Evolutionary conservation across 129 eudicot genomes (phyloP).

Genomic region (Tagetes patula): DNA sequence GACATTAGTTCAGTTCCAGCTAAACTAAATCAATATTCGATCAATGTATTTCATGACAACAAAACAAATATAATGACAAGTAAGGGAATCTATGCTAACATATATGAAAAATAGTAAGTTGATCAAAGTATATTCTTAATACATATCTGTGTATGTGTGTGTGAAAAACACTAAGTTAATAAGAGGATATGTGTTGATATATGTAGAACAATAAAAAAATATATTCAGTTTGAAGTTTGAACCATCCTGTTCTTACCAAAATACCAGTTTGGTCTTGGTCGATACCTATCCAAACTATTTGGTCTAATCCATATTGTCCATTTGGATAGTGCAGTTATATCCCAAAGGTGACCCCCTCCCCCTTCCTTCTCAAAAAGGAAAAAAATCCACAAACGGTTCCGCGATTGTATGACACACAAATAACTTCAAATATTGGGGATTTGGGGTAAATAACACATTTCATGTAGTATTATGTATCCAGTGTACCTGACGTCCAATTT

Average conservation of each 20-base stretch:
- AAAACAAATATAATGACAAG: background rate
- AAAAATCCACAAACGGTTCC: too few species aligned
- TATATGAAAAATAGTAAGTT: background rate
- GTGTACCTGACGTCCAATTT: slow-evolving; percentile 63
- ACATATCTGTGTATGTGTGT: background rate
- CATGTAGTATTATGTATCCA: background rate
- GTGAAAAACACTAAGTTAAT: too few species aligned
- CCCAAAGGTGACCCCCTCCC: background rate
- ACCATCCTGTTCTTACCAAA: background rate
- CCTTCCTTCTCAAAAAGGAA: too few species aligned
- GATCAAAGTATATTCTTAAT: background rate
- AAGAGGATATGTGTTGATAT: background rate
- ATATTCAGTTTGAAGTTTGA: background rate
- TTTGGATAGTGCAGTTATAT: background rate
- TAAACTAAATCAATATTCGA: too few species aligned
- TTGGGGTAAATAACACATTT: background rate
- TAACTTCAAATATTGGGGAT: background rate
- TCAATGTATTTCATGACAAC: too few species aligned
- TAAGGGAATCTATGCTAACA: background rate
- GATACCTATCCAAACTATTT: background rate
- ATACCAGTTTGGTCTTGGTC: background rate
- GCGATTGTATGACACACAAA: background rate
- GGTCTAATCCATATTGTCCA: background rate
- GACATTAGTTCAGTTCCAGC: too few species aligned
- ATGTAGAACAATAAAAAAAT: background rate